A percentile compares a stretch with the other conserved stretches of the same genome.
These are phyloP conservation scores for Backusella tarrabulga DNA, from an alignment of 192 early-diverging fungal species.

Conservation along the genomic window DNA sequence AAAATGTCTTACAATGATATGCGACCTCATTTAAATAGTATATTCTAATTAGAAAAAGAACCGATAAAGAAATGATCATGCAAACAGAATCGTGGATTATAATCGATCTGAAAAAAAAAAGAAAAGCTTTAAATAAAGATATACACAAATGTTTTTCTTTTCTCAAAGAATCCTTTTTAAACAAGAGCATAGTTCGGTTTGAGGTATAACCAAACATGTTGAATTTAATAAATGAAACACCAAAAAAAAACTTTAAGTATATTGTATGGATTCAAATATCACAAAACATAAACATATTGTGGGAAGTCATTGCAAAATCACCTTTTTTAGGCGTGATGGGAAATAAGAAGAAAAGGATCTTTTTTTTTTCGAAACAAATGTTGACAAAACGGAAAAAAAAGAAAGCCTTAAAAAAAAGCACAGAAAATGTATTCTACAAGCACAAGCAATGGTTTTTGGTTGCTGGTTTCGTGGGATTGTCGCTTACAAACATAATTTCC, in stretches of 20 bases:
- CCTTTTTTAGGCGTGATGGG: neutral
- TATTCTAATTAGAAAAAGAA: neutral
- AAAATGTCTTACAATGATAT: neutral
- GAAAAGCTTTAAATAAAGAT: neutral
- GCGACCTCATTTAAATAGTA: neutral
- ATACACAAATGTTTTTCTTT: neutral
- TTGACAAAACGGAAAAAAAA: neutral
- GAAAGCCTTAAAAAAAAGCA: neutral
- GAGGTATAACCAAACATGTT: neutral
- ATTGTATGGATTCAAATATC: neutral
- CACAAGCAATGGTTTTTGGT: neutral
- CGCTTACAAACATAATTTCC: constrained; percentile 1
- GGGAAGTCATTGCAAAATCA: neutral
- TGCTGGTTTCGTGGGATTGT: neutral
- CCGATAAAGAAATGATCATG: neutral
- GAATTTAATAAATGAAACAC: neutral
- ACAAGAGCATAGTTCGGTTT: neutral
- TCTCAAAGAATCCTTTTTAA: neutral
- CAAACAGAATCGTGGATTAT: neutral
- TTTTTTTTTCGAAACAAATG: neutral
- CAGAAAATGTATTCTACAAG: neutral
- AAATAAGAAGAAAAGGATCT: neutral
- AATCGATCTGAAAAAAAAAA: neutral
- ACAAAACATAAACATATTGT: neutral
- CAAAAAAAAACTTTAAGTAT: neutral